A percentile compares a stretch with the other conserved stretches of the same genome.
Evolutionary conservation across 1,284 basidiomycete genomes (phyloP).

Genomic region (Fomitopsis pinicola): DNA sequence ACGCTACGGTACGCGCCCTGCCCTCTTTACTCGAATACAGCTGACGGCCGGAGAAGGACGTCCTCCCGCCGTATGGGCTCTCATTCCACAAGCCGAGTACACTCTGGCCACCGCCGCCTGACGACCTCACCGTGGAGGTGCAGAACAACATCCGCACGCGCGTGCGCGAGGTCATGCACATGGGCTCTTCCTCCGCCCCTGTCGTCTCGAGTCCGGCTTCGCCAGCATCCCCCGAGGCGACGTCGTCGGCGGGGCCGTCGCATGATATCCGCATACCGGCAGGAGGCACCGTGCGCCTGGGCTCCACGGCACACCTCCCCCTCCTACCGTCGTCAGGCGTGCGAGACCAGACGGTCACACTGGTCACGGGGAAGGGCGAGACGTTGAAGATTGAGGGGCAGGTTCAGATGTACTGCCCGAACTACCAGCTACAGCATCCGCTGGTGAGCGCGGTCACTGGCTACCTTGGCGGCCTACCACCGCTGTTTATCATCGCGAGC

Average conservation of each 20-base stretch:
- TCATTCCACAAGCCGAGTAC: constrained; percentile 82
- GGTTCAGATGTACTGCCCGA: constrained; percentile 88
- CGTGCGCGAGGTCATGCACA: constrained; percentile 55
- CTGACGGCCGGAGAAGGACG: constrained; percentile 44
- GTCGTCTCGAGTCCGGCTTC: constrained; percentile 5
- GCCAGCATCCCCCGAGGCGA: background rate
- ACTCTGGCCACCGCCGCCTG: constrained; percentile 88
- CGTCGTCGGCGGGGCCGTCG: background rate
- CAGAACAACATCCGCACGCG: constrained; percentile 59
- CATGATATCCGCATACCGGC: constrained; percentile 7
- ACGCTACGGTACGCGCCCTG: constrained; percentile 57
- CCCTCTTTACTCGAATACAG: background rate
- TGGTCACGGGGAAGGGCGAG: constrained; percentile 46
- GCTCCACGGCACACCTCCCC: constrained; percentile 43
- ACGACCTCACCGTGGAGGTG: constrained; percentile 62
- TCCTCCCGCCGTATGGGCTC: constrained; percentile 66
- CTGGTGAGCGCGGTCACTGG: constrained; percentile 81
- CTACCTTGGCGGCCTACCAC: constrained; percentile 90
- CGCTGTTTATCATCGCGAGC: constrained; percentile 81
- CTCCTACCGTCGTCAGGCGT: constrained; percentile 19
- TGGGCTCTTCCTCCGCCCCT: constrained; percentile 14
- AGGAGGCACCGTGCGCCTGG: constrained; percentile 30
- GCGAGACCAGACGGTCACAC: constrained; percentile 39
- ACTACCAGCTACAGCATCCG: constrained; percentile 81
- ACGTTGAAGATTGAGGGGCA: constrained; percentile 59